These are phyloP conservation scores for Botryosphaeria dothidea DNA, from an alignment of 2,329 filamentous ascomycete genomes.

Conservation along the genomic window DNA sequence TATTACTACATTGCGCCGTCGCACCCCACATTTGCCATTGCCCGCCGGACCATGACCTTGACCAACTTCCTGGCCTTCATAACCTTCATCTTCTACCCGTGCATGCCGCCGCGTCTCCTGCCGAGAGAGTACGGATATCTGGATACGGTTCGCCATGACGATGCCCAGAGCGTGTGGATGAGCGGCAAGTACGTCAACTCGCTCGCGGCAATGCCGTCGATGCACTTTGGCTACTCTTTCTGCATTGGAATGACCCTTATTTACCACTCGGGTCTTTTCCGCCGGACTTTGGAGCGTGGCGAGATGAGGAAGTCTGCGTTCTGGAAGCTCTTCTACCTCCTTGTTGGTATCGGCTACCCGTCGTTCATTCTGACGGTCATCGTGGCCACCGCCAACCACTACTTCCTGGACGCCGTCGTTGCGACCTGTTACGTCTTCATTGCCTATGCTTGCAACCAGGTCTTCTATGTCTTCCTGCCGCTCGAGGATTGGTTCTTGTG, in stretches of 20 bases:
- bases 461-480: constrained; percentile 54
- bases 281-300: constrained; percentile 43
- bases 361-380: constrained; percentile 58
- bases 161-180: constrained; percentile 50
- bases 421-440: constrained; percentile 51
- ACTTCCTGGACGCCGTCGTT: constrained; percentile 56
- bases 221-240: constrained; percentile 59
- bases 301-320: constrained; percentile 44
- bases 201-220: constrained; percentile 50
- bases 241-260: constrained; percentile 54
- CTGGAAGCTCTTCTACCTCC: constrained; percentile 47
- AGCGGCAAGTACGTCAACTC: constrained; percentile 48
- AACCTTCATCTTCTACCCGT: constrained; percentile 55
- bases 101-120: constrained; percentile 54
- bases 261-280: constrained; percentile 54
- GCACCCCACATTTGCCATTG: constrained; percentile 46
- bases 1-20: constrained; percentile 62
- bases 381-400: constrained; percentile 64
- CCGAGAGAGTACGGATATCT: constrained; percentile 47
- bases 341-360: constrained; percentile 54
- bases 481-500: constrained; percentile 54
- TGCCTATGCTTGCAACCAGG: constrained; percentile 50
- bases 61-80: constrained; percentile 57
- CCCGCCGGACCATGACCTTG: constrained; percentile 49
- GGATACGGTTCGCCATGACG: constrained; percentile 49